phyloP scores from a whole-genome alignment of 2,329 filamentous ascomycete genomes.

The Pseudogymnoascus sp. region DNA sequence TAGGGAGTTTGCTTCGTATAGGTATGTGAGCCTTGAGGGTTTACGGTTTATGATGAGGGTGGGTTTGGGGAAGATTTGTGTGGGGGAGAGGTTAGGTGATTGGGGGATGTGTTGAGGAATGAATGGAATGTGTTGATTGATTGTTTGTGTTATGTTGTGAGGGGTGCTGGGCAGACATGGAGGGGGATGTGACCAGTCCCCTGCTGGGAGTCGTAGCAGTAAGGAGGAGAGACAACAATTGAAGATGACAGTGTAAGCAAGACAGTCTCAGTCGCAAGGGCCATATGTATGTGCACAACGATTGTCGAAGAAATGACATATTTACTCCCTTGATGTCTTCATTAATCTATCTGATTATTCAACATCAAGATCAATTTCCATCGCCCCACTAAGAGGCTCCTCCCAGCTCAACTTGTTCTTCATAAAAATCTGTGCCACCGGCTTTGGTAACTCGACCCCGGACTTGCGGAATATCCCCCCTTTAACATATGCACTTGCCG shows the following conservation, averaged over 20 bases:
- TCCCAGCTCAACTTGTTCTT: conserved; percentile 12
- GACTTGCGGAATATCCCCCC: conserved; percentile 13
- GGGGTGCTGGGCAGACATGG: neutral
- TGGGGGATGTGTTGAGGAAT: neutral
- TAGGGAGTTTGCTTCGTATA: neutral
- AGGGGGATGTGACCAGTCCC: neutral
- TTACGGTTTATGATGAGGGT: neutral
- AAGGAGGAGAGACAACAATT: neutral
- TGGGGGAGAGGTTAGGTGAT: neutral
- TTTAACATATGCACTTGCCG: conserved; percentile 10
- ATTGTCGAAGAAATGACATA: neutral
- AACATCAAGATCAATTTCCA: neutral
- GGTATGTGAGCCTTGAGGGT: neutral
- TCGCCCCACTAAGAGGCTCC: neutral
- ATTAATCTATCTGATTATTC: neutral
- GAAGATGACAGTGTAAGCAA: neutral
- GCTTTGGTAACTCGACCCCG: conserved; percentile 10
- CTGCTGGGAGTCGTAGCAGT: neutral
- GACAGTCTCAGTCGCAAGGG: neutral
- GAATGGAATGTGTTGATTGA: neutral
- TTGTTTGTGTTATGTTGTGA: neutral
- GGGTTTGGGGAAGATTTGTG: neutral
- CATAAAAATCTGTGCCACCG: conserved; percentile 12
- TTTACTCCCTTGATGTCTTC: neutral
- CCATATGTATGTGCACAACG: neutral